Conservation (phyloP, 2,329 filamentous ascomycete genomes). For the Mariannaea sp. region DNA sequence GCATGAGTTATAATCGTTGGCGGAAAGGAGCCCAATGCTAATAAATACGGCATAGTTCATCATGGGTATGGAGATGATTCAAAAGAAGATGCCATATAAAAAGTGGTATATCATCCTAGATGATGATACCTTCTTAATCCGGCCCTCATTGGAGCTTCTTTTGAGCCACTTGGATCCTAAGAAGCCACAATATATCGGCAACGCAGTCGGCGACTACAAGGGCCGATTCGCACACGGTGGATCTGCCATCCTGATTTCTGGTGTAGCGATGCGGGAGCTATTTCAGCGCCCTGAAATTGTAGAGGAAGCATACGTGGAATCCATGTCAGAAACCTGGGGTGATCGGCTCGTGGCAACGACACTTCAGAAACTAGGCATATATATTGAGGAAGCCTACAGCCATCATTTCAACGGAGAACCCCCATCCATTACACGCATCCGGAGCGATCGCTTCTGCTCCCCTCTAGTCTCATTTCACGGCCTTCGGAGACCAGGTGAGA, state of each 20-base stretch:
- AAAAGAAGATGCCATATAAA: constrained; percentile 55
- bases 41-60: constrained; percentile 53
- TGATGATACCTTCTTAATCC: constrained; percentile 61
- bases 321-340: constrained; percentile 58
- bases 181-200: constrained; percentile 57
- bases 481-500: constrained; percentile 50
- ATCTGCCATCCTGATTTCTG: constrained; percentile 58
- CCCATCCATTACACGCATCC: constrained; percentile 55
- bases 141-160: constrained; percentile 53
- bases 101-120: constrained; percentile 64
- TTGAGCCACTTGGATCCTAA: constrained; percentile 55
- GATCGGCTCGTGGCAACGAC: constrained; percentile 60
- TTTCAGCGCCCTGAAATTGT: constrained; percentile 51
- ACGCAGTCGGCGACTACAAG: constrained; percentile 61
- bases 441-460: constrained; percentile 56
- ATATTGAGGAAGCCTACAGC: constrained; percentile 59
- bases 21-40: neutral
- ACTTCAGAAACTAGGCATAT: constrained; percentile 57
- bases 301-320: constrained; percentile 51
- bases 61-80: constrained; percentile 58
- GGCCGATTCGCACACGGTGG: constrained; percentile 62
- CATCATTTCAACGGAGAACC: constrained; percentile 61
- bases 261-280: constrained; percentile 53
- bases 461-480: constrained; percentile 61
- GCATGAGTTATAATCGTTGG: neutral